Evolutionary conservation across 2,329 filamentous ascomycete genomes (phyloP).

Genomic region (Fusarium goolgardi): DNA sequence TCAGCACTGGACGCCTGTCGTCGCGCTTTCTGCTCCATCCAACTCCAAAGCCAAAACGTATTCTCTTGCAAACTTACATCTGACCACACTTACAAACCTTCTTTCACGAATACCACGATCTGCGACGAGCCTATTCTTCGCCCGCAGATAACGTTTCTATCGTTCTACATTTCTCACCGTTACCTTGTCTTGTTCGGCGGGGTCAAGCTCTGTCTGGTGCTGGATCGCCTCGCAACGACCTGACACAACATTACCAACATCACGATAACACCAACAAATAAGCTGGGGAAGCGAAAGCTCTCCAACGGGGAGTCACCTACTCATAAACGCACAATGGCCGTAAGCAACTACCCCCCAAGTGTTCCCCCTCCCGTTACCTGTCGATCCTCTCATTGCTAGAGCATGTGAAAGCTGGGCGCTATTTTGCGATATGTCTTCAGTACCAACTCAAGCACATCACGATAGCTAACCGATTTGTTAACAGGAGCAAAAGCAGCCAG

Average conservation of each 20-base stretch:
- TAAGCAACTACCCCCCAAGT: conserved; percentile 55
- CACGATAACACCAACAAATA: conserved; percentile 54
- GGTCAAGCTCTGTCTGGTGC: conserved; percentile 55
- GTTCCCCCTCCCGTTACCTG: neutral
- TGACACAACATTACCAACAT: conserved; percentile 50
- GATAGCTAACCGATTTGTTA: conserved; percentile 19
- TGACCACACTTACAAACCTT: conserved; percentile 21
- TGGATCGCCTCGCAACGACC: conserved; percentile 45
- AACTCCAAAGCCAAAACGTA: conserved; percentile 27
- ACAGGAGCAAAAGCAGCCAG: conserved; percentile 65
- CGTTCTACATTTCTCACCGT: conserved; percentile 23
- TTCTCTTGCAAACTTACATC: conserved; percentile 31
- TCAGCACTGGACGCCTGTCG: conserved; percentile 39
- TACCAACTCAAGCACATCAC: neutral
- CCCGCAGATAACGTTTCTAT: conserved; percentile 16
- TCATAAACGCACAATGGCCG: conserved; percentile 71
- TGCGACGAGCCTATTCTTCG: conserved; percentile 32
- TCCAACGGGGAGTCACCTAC: conserved; percentile 69
- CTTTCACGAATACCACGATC: conserved; percentile 20
- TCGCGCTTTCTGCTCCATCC: conserved; percentile 30
- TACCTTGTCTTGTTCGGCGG: conserved; percentile 46
- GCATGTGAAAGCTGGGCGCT: conserved; percentile 13
- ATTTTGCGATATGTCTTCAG: neutral
- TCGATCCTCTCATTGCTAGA: neutral
- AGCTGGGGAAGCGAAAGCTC: conserved; percentile 76